phyloP scores from a whole-genome alignment of 1,284 basidiomycete species.

The Sanghuangporus sanghuang region DNA sequence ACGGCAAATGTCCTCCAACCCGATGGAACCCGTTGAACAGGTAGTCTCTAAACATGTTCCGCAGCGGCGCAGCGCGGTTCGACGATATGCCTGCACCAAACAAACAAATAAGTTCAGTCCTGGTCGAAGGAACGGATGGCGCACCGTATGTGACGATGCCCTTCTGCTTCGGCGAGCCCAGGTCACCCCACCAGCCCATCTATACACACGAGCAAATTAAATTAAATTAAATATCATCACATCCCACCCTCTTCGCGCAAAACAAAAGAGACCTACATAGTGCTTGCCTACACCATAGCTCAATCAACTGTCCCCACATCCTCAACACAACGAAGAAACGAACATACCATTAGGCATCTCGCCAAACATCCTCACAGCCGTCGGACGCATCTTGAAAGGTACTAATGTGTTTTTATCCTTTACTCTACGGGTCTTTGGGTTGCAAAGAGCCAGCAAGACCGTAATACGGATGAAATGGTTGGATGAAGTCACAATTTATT shows the following conservation, averaged over 20 bases:
- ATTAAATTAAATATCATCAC: constrained; percentile 1
- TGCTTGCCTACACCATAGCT: constrained; percentile 41
- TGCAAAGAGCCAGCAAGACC: neutral
- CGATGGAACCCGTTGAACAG: constrained; percentile 87
- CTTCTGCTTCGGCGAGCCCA: constrained; percentile 66
- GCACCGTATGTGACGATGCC: constrained; percentile 80
- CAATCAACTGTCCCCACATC: neutral
- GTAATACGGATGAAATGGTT: neutral
- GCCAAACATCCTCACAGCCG: constrained; percentile 44
- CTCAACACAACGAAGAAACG: neutral
- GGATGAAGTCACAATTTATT: neutral
- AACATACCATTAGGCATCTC: constrained; percentile 78
- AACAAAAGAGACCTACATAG: constrained; percentile 47
- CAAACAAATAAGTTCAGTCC: neutral
- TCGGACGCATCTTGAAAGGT: constrained; percentile 55
- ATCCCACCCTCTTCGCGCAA: neutral
- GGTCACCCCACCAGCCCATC: constrained; percentile 93
- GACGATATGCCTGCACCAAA: constrained; percentile 69
- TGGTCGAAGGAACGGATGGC: constrained; percentile 28
- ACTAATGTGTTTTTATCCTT: neutral
- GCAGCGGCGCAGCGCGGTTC: constrained; percentile 70
- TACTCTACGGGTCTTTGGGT: neutral
- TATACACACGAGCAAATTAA: constrained; percentile 28
- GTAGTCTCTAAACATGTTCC: constrained; percentile 69
- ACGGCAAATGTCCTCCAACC: constrained; percentile 69